phyloP scores from a whole-genome alignment of 352 stramenopile genomes.

The Peronospora belbahrii region DNA sequence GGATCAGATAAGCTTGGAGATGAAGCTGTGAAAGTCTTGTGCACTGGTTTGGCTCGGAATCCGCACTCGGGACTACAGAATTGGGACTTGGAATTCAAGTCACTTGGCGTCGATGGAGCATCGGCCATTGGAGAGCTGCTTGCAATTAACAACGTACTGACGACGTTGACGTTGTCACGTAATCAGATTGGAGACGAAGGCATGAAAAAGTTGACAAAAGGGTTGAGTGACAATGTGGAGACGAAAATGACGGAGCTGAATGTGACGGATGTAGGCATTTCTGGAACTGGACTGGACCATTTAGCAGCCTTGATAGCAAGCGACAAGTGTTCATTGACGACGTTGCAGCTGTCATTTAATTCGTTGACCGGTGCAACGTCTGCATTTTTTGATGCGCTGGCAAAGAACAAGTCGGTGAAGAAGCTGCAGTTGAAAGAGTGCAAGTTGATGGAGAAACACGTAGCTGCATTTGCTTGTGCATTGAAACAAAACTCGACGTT shows the following conservation, averaged over 20 bases:
- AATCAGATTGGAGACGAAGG: constrained; percentile 49
- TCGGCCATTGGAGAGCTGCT: constrained; percentile 48
- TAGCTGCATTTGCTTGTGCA: constrained; percentile 31
- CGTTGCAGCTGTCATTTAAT: constrained; percentile 71
- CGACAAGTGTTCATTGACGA: constrained; percentile 42
- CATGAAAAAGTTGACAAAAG: constrained; percentile 29
- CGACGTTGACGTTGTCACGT: constrained; percentile 48
- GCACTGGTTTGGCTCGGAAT: constrained; percentile 46
- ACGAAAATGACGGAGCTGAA: constrained; percentile 30
- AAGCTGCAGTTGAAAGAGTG: constrained; percentile 62
- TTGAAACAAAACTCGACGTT: constrained; percentile 46
- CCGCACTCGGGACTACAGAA: constrained; percentile 36
- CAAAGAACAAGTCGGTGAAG: constrained; percentile 50
- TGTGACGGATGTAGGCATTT: constrained; percentile 42
- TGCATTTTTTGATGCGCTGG: constrained; percentile 52
- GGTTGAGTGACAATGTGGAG: constrained; percentile 30
- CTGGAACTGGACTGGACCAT: constrained; percentile 36
- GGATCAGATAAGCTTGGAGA: constrained; percentile 56
- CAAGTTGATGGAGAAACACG: constrained; percentile 42
- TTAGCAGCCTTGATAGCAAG: constrained; percentile 35
- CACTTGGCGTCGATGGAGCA: constrained; percentile 34
- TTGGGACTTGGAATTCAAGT: constrained; percentile 76
- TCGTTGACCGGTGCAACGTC: constrained; percentile 24
- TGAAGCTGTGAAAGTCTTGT: constrained; percentile 35
- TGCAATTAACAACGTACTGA: constrained; percentile 33